A percentile compares a stretch with the other conserved stretches of the same genome.
These are phyloP conservation scores for cucumber (Cucumis sativus) DNA, from an alignment of 306 rosid genomes.

Conservation along the genomic window Cucumber_9930_V3 NC_026655.2:11503001-11503500, in stretches of 20 bases:
- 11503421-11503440: slow-evolving; percentile 63
- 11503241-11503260: slow-evolving; percentile 32
- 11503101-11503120: neutral
- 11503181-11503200: neutral
- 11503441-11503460: slow-evolving; percentile 58
- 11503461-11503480: slow-evolving; percentile 10
- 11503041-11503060: neutral
- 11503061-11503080: neutral
- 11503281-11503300: neutral
- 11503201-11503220: neutral
- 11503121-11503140: neutral
- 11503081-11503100: neutral
- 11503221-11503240: slow-evolving; percentile 17
- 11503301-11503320: neutral
- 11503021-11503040: neutral
- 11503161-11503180: neutral
- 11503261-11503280: neutral
- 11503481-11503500: slow-evolving; percentile 2
- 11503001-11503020: neutral
- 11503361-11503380: slow-evolving; percentile 37
- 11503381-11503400: slow-evolving; percentile 53
- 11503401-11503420: slow-evolving; percentile 69
- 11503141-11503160: neutral
- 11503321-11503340: neutral
- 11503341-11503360: slow-evolving; percentile 14